phyloP scores from a whole-genome alignment of 1,284 basidiomycete genomes.

The Moesziomyces sp. region DNA sequence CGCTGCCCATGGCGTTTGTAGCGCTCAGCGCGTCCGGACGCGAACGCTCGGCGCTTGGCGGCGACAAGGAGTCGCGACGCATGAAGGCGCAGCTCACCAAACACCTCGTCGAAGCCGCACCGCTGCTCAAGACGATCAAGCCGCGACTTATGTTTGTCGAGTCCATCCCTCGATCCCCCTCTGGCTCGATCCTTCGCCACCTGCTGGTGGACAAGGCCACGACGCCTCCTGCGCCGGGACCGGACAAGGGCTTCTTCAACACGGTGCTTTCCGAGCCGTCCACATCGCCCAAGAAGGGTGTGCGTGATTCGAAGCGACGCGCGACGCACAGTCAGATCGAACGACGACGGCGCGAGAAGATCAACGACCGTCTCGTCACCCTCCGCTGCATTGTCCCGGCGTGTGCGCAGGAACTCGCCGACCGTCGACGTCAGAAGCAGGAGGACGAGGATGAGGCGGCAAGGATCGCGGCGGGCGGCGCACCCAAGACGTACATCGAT shows the following conservation, averaged over 20 bases:
- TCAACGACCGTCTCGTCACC: conserved; percentile 66
- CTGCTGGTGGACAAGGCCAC: conserved; percentile 36
- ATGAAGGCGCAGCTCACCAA: conserved; percentile 45
- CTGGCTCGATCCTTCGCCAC: conserved; percentile 14
- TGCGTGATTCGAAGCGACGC: conserved; percentile 54
- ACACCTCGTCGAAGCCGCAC: conserved; percentile 30
- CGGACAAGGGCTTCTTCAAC: conserved; percentile 48
- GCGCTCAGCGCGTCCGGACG: conserved; percentile 29
- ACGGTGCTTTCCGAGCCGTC: conserved; percentile 34
- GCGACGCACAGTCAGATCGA: conserved; percentile 66
- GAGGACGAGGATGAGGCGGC: conserved; percentile 54
- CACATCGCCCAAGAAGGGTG: conserved; percentile 35
- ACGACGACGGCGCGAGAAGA: conserved; percentile 64
- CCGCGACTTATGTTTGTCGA: conserved; percentile 41
- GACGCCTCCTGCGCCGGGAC: conserved; percentile 11
- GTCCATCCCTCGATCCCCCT: conserved; percentile 21
- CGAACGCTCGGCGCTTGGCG: conserved; percentile 33
- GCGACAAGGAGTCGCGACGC: conserved; percentile 43
- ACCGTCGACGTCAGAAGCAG: conserved; percentile 42
- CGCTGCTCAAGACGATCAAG: conserved; percentile 38
- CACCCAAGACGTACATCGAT: conserved; percentile 47
- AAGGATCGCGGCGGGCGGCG: conserved; percentile 41
- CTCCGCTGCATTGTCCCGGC: conserved; percentile 63
- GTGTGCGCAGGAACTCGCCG: conserved; percentile 58
- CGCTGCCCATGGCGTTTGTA: conserved; percentile 25